phyloP scores from a whole-genome alignment of 2,329 filamentous ascomycete genomes.

The Diaporthe citri region DNA sequence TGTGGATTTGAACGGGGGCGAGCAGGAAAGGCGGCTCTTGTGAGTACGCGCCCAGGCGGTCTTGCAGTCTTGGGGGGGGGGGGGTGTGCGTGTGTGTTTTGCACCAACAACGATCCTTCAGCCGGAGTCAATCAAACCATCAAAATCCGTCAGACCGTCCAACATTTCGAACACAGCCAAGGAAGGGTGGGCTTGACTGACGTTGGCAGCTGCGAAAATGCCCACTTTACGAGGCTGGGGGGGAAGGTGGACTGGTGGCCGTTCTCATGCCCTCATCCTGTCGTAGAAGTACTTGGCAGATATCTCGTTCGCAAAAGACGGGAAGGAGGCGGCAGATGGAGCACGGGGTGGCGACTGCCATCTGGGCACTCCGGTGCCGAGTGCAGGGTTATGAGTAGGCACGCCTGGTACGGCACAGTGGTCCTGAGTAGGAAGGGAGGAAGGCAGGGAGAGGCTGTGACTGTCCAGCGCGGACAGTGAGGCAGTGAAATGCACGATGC shows the following conservation, averaged over 20 bases:
- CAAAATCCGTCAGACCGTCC: neutral
- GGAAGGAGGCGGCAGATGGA: neutral
- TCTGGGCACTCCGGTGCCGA: constrained; percentile 7
- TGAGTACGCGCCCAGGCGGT: neutral
- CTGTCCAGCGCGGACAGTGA: neutral
- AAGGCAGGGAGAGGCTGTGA: neutral
- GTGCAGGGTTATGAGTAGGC: neutral
- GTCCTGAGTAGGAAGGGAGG: neutral
- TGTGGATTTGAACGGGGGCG: neutral
- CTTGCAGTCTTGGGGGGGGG: neutral
- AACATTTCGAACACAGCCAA: constrained; percentile 21
- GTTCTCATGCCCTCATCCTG: neutral
- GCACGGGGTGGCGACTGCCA: constrained; percentile 18
- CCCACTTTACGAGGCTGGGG: constrained; percentile 23
- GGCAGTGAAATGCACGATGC: constrained; percentile 11
- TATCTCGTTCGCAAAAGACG: neutral
- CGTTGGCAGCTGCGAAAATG: neutral
- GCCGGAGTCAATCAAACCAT: neutral
- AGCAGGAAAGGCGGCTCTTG: neutral
- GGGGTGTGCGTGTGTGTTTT: neutral
- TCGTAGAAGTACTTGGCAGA: neutral
- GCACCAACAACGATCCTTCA: constrained; percentile 3
- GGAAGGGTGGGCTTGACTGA: constrained; percentile 24
- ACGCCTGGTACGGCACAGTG: neutral
- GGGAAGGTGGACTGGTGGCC: constrained; percentile 8